Percentiles rank a stretch among this genome's conserved stretches.
Conservation (phyloP, 1,139 yeast genomes). For the Hyphopichia fennica region DNA sequence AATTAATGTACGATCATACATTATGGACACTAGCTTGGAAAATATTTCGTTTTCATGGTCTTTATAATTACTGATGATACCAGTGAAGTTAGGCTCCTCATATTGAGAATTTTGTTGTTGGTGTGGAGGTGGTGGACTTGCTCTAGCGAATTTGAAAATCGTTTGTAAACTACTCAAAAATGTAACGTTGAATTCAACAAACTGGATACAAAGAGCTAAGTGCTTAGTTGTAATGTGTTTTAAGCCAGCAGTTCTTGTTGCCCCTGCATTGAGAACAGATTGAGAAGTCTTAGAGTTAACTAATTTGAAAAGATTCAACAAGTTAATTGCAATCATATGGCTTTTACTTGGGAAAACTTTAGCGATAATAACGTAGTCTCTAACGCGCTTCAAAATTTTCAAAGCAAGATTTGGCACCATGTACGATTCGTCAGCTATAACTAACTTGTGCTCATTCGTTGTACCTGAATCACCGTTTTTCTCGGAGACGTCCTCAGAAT, state of each 20-base stretch:
- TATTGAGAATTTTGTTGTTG: constrained; percentile 7
- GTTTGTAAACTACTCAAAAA: constrained; percentile 20
- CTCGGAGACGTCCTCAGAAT: not conserved
- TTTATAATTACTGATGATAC: constrained; percentile 37
- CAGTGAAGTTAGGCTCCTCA: constrained; percentile 40
- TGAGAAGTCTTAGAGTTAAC: constrained; percentile 59
- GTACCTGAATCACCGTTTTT: not conserved
- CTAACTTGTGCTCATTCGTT: constrained; percentile 23
- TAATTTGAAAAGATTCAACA: constrained; percentile 52
- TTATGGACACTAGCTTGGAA: constrained; percentile 63
- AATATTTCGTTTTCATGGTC: constrained; percentile 71
- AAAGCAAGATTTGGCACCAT: constrained; percentile 46
- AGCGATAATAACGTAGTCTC: constrained; percentile 50
- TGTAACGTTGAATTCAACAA: constrained; percentile 42
- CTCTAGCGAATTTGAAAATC: constrained; percentile 12
- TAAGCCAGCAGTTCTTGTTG: constrained; percentile 72
- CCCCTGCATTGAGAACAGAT: constrained; percentile 75
- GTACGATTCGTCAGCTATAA: constrained; percentile 36
- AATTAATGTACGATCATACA: constrained; percentile 61
- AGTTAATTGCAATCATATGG: constrained; percentile 35
- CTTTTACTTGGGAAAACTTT: constrained; percentile 47
- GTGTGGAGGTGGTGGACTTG: constrained; percentile 7
- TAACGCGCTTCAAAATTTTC: constrained; percentile 35
- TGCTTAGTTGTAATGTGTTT: constrained; percentile 77
- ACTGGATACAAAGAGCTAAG: constrained; percentile 66